Evolutionary conservation across 164 flowering plant genomes (phyloP).

Genomic region (Echeveria elegans): DNA sequence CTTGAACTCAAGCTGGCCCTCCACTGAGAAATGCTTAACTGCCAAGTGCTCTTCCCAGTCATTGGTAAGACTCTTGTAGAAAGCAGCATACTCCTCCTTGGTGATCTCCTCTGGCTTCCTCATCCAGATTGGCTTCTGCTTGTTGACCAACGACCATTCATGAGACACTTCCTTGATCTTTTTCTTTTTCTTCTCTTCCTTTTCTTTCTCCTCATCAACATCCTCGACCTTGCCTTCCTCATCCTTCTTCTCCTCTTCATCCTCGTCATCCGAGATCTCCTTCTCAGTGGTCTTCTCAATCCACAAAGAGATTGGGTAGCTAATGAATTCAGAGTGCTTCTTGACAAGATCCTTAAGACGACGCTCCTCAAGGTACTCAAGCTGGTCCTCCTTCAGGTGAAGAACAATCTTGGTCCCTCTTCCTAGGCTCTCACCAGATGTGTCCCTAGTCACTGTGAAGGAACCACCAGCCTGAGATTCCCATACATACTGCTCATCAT

Average conservation of each 20-base stretch:
- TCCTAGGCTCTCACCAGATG: constrained; percentile 34
- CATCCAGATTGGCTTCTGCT: constrained; percentile 8
- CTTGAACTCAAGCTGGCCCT: no score
- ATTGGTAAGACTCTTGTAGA: not conserved
- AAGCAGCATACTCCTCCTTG: constrained; percentile 36
- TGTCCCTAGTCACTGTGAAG: constrained; percentile 39
- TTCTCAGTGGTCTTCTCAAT: constrained; percentile 52
- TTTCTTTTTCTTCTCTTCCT: constrained; percentile 53
- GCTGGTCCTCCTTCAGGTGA: constrained; percentile 52
- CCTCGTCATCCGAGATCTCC: constrained; percentile 52
- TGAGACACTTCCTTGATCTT: constrained; percentile 38
- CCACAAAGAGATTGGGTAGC: constrained; percentile 54
- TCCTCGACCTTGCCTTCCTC: constrained; percentile 28
- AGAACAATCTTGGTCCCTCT: constrained; percentile 53
- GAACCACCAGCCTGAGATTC: constrained; percentile 15
- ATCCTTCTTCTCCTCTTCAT: constrained; percentile 41
- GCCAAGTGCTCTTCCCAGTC: no score
- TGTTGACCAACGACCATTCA: constrained; percentile 38
- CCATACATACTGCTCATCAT: constrained; percentile 53
- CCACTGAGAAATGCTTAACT: no score
- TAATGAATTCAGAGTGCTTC: constrained; percentile 58
- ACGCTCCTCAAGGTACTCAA: constrained; percentile 54
- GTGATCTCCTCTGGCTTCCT: constrained; percentile 32
- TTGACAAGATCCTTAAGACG: constrained; percentile 47
- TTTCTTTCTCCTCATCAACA: constrained; percentile 32